Base-by-base conservation (phyloP, 2,329 filamentous ascomycete genomes). In the Chaetomium olivaceum region DNA sequence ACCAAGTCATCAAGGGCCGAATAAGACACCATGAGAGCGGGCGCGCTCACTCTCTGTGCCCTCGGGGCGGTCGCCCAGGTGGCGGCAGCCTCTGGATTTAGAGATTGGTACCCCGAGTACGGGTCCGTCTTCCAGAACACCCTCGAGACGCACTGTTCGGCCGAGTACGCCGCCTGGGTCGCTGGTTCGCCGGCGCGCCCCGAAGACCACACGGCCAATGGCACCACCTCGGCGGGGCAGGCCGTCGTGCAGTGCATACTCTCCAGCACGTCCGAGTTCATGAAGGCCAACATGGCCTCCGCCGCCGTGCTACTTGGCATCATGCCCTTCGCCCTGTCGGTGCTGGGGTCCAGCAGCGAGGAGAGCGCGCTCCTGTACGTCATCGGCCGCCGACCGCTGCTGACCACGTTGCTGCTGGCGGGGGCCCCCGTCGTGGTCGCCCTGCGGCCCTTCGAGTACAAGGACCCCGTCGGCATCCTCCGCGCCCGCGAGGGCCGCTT, bases 171-270 rank as follows among this genome's bases (percentile, higher is more conserved):
- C 6, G 51, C 60, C 33, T 62, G 60, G 60, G 16, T 19, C n/a
- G 51, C 46, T 2, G 51, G 36, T 5, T 11, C 6, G 33, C 50
- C 36, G 19, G 11, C 50, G 12, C n/a, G 7, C 3, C 36, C 39
- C 27, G 36, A 56, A 1, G n/a, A 33, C 14, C 33, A 56, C n/a
- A 19, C 29, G 6, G 39, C 52, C 25, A 62, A 57, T 21, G 60
- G 60, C 60, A 57, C 51, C 7, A 56, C 52, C 3, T 57, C 60
- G 16, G n/a, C 51, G 1, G 52, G 60, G 3, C 60, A 62, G 23
- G 52, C 60, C 54, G 39, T 62, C n/a, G 61, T 58, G 36, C 61
- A 62, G n/a, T 62, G 61, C 54, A 36, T 57, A 19, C 50, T 57
- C 29, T 62, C 61, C 25, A 33, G 25, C 52, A 50, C 61, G 16